Conservation (phyloP, 83 land plant genomes). For the Picea engelmannii region DNA sequence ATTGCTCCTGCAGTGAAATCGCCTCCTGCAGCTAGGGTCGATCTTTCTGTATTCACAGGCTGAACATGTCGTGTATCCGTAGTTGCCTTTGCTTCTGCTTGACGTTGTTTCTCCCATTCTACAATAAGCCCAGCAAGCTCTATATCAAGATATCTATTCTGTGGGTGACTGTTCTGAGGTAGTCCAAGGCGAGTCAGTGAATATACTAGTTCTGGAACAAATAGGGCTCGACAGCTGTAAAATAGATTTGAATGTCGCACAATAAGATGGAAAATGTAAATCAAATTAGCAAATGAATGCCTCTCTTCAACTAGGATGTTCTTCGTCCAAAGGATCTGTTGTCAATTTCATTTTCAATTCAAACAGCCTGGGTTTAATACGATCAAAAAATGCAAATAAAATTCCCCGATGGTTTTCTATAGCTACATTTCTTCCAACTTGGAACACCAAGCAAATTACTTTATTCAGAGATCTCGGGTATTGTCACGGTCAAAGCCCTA, state of each 20-base stretch:
- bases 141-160: slow-evolving; percentile 95
- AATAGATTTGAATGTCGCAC: slow-evolving; percentile 97
- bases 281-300: slow-evolving; percentile 91
- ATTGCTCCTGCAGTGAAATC: slow-evolving; percentile 19
- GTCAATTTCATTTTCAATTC: no score
- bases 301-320: slow-evolving; percentile 98
- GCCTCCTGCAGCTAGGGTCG: slow-evolving; percentile 25
- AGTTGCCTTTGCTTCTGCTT: slow-evolving; percentile 73
- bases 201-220: slow-evolving; percentile 99
- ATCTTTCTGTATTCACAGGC: slow-evolving; percentile 53
- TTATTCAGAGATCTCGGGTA: no score
- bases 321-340: slow-evolving; percentile 95
- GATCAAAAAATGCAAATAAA: no score
- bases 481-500: no score
- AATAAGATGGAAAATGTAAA: slow-evolving; percentile 96
- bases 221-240: slow-evolving; percentile 91
- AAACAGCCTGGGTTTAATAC: no score
- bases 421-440: no score
- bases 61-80: slow-evolving; percentile 54
- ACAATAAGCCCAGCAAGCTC: slow-evolving; percentile 99
- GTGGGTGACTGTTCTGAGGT: slow-evolving; percentile 76
- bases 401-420: no score
- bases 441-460: no score
- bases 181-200: slow-evolving; percentile 94
- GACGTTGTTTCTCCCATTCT: slow-evolving; percentile 95